Percentiles rank a stretch among this genome's conserved stretches.
phyloP scores from a whole-genome alignment of 352 stramenopile genomes.

The Phytopythium mirpurense region DNA sequence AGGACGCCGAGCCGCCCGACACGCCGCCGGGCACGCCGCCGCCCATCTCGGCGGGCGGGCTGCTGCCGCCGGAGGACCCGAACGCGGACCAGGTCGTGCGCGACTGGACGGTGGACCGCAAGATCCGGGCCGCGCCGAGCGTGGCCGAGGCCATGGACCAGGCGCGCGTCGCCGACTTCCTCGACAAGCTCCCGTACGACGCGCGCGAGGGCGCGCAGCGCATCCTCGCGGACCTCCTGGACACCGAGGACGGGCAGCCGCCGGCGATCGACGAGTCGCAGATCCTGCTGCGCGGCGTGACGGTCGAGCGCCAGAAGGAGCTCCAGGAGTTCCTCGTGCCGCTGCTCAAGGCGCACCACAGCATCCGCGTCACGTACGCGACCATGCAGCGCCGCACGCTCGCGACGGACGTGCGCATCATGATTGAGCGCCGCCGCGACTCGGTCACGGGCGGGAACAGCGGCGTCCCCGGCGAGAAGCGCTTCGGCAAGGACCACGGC shows the following conservation, averaged over 20 bases:
- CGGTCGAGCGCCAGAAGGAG: slow-evolving; percentile 46
- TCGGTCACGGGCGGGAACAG: slow-evolving; percentile 59
- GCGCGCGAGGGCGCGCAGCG: slow-evolving; percentile 56
- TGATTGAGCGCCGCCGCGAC: slow-evolving; percentile 61
- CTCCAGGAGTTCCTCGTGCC: slow-evolving; percentile 59
- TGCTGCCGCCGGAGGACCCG: slow-evolving; percentile 47
- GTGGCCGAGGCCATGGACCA: slow-evolving; percentile 37
- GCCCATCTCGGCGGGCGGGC: slow-evolving; percentile 47
- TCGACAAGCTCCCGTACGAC: slow-evolving; percentile 66
- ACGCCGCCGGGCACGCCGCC: slow-evolving; percentile 73
- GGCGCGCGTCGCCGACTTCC: slow-evolving; percentile 33
- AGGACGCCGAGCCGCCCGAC: slow-evolving; percentile 42
- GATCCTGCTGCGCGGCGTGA: slow-evolving; percentile 58
- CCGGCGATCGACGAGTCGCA: slow-evolving; percentile 53
- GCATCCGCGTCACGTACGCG: slow-evolving; percentile 59
- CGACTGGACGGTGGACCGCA: slow-evolving; percentile 67
- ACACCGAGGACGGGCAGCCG: slow-evolving; percentile 35
- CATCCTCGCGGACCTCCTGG: slow-evolving; percentile 49
- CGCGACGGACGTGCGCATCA: slow-evolving; percentile 74
- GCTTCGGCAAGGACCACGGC: slow-evolving; percentile 60
- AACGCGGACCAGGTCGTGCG: slow-evolving; percentile 50
- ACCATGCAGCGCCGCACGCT: slow-evolving; percentile 69
- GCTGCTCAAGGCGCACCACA: slow-evolving; percentile 65
- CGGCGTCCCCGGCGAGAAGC: slow-evolving; percentile 46
- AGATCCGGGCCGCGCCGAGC: slow-evolving; percentile 36